Base-by-base conservation (phyloP, 2,329 filamentous ascomycete genomes). In the Alternaria conjuncta region DNA sequence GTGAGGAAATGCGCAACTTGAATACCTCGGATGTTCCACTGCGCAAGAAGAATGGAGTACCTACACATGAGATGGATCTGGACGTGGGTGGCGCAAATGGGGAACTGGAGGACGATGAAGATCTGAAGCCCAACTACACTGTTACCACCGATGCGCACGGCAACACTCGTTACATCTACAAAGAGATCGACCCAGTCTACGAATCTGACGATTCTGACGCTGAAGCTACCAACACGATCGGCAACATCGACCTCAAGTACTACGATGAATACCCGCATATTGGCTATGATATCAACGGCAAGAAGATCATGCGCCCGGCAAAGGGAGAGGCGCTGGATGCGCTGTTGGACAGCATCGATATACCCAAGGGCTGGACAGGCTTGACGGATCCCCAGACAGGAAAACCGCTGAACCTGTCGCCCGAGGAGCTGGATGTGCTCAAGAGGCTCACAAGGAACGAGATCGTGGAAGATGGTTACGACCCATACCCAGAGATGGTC, bases 241-340 rank as follows among this genome's bases (percentile, higher is more conserved):
- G 96, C 71, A 86, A 98, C 78, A 99, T 99, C 64, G 93, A 94
- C 6, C 84, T 98, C 54, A 91, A 92, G 4, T 98, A 97, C 82
- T 99, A 99, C 84, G 96, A 99, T 79, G 92, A 93, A 36, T 99
- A 97, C 78, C 96, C 96, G 55, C 96, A 99, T 79, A 97, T 99
- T 78, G 96, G 96, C 63, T 99, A 99, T 82, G 93, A 97, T 75
- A 98, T 99, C 83, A 97, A 99, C 80, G 96, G 96, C 80, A 97
- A 96, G 87, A 96, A 92, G 81, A 97, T 99, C 68, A 92, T 97
- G 90, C 91, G 96, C 56, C 96, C 96, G 7, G 96, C 96, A 5
- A 95, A 94, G 71, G 95, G 95, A 56, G 92, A 97, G 78, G 96
- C 96, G 36, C 84, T 99, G 30, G 96, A 99, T 84, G 93, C 94